phyloP scores from a whole-genome alignment of 331 rosid genomes.

The Malus hybrid region DNA sequence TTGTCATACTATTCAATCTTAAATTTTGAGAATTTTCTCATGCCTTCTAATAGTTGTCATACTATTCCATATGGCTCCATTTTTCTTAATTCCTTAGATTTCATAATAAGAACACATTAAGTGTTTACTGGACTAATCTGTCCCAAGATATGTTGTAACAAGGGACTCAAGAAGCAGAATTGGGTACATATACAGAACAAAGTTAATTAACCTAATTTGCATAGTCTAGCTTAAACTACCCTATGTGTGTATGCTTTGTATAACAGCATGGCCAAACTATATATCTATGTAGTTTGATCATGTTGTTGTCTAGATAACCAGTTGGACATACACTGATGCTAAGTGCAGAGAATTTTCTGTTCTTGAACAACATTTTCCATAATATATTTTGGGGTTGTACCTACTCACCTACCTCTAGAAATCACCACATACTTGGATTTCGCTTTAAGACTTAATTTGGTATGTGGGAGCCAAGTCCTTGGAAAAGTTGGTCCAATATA shows the following conservation, averaged over 20 bases:
- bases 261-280: too few relatives aligned
- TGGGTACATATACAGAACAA: too few relatives aligned
- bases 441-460: neutral
- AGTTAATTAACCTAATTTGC: too few relatives aligned
- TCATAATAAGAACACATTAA: too few relatives aligned
- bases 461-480: slow-evolving; percentile 16
- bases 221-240: too few relatives aligned
- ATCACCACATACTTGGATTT: neutral
- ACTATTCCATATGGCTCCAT: neutral
- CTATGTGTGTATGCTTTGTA: too few relatives aligned
- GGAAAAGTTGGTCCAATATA: neutral
- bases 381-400: slow-evolving; percentile 12
- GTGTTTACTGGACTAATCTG: too few relatives aligned
- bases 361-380: neutral
- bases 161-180: too few relatives aligned
- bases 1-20: too few relatives aligned
- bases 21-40: too few relatives aligned
- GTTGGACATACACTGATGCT: neutral
- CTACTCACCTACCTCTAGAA: slow-evolving; percentile 23
- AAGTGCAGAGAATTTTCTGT: neutral
- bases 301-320: neutral
- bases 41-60: too few relatives aligned
- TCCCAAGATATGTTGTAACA: too few relatives aligned
- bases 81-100: neutral
- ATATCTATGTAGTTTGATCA: neutral